phyloP scores from a whole-genome alignment of 768 basidiomycete genomes.

The Suillus weaverae region DNA sequence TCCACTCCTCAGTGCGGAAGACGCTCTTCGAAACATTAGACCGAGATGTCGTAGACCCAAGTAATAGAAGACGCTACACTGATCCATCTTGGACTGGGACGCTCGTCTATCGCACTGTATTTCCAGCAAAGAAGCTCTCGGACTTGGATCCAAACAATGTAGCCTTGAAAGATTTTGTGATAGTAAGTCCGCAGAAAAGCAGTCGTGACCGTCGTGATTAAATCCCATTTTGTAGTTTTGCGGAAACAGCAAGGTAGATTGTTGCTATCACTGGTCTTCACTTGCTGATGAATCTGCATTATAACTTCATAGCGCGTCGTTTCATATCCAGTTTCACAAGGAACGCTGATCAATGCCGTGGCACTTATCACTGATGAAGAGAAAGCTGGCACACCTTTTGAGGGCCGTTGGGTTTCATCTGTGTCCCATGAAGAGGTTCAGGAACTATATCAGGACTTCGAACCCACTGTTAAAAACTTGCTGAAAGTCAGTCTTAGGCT shows the following conservation, averaged over 20 bases:
- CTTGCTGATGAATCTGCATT: background rate
- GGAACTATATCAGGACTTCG: conserved; percentile 30
- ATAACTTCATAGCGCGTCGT: conserved; percentile 35
- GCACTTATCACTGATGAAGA: conserved; percentile 29
- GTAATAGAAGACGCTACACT: conserved; percentile 6
- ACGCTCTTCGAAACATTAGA: conserved; percentile 20
- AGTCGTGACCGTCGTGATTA: background rate
- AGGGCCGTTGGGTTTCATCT: conserved; percentile 26
- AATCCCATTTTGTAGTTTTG: conserved; percentile 10
- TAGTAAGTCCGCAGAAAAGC: conserved; percentile 15
- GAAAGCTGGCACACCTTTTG: conserved; percentile 28
- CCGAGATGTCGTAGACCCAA: conserved; percentile 19
- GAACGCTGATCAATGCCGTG: conserved; percentile 34
- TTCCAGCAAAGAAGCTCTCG: conserved; percentile 30
- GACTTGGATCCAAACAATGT: conserved; percentile 18
- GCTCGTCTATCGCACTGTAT: conserved; percentile 37
- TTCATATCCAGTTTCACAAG: conserved; percentile 36
- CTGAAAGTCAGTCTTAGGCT: conserved; percentile 9
- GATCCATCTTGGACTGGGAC: conserved; percentile 41
- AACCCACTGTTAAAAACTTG: conserved; percentile 31
- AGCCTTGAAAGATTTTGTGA: conserved; percentile 15
- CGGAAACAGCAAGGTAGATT: background rate
- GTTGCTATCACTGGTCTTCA: background rate
- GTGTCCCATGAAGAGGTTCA: conserved; percentile 30
- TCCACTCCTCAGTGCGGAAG: conserved; percentile 22